phyloP scores from a whole-genome alignment of 2,329 filamentous ascomycete species.

The Penicillium sp. region DNA sequence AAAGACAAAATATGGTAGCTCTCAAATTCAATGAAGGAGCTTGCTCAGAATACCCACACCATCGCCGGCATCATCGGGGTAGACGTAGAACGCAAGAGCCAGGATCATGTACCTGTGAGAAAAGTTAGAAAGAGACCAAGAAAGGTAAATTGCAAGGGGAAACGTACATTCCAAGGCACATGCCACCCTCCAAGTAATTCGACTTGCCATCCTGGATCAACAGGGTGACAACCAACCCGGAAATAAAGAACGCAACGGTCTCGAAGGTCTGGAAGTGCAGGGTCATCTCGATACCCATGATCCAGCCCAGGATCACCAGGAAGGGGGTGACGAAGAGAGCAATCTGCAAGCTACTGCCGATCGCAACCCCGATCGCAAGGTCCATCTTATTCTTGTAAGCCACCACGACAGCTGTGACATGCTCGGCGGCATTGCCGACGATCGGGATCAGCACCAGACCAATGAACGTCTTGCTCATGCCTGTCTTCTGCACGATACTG shows the following conservation, averaged over 20 bases:
- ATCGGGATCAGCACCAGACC: constrained; percentile 77
- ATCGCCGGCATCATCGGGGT: constrained; percentile 42
- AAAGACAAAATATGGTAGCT: not conserved
- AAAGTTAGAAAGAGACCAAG: constrained; percentile 19
- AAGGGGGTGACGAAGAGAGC: constrained; percentile 77
- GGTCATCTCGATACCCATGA: constrained; percentile 69
- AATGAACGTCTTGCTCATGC: constrained; percentile 78
- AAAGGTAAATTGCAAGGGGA: not conserved
- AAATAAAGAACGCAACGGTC: constrained; percentile 73
- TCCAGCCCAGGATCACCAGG: constrained; percentile 77
- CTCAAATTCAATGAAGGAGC: constrained; percentile 12
- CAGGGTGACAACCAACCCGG: constrained; percentile 70
- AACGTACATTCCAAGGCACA: constrained; percentile 59
- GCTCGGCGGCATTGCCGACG: constrained; percentile 76
- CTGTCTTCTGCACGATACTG: constrained; percentile 63
- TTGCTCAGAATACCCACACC: constrained; percentile 18
- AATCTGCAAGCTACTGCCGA: constrained; percentile 80
- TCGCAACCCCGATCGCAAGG: constrained; percentile 72
- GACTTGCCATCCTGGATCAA: constrained; percentile 77
- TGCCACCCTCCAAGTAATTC: constrained; percentile 79
- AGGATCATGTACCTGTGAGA: constrained; percentile 41
- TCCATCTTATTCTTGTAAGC: constrained; percentile 70
- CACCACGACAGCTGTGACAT: constrained; percentile 77
- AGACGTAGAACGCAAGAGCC: constrained; percentile 49
- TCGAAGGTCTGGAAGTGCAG: constrained; percentile 79